These are phyloP conservation scores for Ceratobasidium sp. DNA, from an alignment of 1,284 basidiomycete species.

Conservation along the genomic window DNA sequence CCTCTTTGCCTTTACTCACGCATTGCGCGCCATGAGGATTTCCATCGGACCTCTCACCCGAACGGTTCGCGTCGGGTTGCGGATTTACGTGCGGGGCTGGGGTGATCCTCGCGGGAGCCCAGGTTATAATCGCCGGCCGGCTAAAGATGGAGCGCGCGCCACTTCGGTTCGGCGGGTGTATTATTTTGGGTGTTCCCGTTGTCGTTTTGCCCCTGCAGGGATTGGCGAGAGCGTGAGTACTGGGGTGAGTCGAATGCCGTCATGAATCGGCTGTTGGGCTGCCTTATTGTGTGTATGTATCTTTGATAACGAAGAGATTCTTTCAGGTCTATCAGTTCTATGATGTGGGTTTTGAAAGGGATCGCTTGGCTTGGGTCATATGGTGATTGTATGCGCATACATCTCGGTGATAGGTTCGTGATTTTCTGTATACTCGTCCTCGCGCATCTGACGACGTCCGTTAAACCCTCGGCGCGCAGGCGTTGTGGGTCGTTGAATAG, in stretches of 20 bases:
- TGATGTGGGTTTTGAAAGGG: not conserved
- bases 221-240: not conserved
- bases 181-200: no score
- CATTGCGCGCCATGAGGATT: constrained; percentile 8
- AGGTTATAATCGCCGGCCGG: constrained; percentile 7
- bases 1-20: no score
- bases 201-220: no score
- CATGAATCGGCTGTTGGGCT: not conserved
- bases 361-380: no score
- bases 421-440: constrained; percentile 3
- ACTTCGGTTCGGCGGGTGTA: no score
- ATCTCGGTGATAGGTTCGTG: not conserved
- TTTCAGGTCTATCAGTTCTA: not conserved
- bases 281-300: not conserved
- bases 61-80: constrained; percentile 16
- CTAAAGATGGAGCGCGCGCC: not conserved
- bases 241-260: constrained; percentile 7
- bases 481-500: not conserved
- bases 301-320: not conserved
- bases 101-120: no score
- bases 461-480: not conserved
- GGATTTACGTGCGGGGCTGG: no score
- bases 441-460: not conserved
- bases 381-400: constrained; percentile 7
- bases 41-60: no score